Evolutionary conservation across 345 rosid genomes (phyloP), one percentile per base, ranked within the genome.

Genomic region (Leavenworthia alabamica): DNA sequence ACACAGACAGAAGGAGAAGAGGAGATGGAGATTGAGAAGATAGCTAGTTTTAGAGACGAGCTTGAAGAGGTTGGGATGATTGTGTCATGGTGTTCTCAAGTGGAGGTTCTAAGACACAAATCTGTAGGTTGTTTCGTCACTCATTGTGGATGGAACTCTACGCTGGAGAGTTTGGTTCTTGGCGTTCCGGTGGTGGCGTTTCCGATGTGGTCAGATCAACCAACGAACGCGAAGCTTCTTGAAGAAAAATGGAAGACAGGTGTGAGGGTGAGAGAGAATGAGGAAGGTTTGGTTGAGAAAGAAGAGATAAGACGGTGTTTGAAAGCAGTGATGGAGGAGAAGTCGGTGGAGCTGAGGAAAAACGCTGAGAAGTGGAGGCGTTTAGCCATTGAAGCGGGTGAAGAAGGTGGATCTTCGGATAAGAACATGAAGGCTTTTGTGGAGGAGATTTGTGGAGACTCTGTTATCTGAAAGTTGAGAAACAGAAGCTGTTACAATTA

Each of bases 141-240:
- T n/a, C 95, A 87, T 53, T 82, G 90, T 41, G 95, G 95, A 3
- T 86, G 95, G 95, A 86, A 67, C 69, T 86, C 95, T 1, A 86
- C 83, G 1, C 3, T 81, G 20, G 90, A 87, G 73, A 75, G 82
- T 60, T 60, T 86, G 31, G 79, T 66, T 48, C 54, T 44, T 0
- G 90, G 90, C 3, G 80, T 79, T 33, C 89, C 95, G 0, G 69
- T 82, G 12, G 90, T 87, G 72, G 91, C 85, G 9, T 79, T 84
- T 60, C 90, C 90, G 0, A 85, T 77, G 58, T 84, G 88, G 86
- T 69, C 80, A 0, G 95, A 84, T 67, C 95, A 84, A 43, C 78
- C 69, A 2, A 83, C 95, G 3, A 86, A 58, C 4, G 75, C 88
- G 0, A 84, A 75, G 73, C 67, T 86, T 49, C 24, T 86, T 1